phyloP scores from a whole-genome alignment of 352 stramenopile species.

The Salisapilia sapeloensis region DNA sequence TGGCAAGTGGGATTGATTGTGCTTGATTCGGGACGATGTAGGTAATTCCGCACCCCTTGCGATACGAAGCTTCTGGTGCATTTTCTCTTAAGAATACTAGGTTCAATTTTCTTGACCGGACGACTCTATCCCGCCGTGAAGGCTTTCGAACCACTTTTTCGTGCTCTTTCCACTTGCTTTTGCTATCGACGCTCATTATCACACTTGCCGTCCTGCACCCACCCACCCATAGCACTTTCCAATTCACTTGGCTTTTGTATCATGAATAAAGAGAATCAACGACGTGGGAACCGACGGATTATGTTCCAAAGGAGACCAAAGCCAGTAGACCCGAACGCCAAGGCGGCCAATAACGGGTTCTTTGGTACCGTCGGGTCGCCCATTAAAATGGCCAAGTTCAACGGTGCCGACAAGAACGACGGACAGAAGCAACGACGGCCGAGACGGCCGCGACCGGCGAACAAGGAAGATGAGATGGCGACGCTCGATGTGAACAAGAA shows the following conservation, averaged over 20 bases:
- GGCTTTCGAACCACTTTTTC: too few relatives aligned
- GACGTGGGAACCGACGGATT: conserved; percentile 23
- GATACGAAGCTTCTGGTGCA: too few relatives aligned
- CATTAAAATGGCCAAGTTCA: conserved; percentile 39
- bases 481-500: conserved; percentile 46
- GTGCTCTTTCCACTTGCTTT: too few relatives aligned
- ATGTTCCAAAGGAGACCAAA: conserved; percentile 36
- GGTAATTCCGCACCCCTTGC: too few relatives aligned
- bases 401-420: conserved; percentile 4
- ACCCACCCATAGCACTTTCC: too few relatives aligned
- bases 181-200: too few relatives aligned
- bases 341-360: conserved; percentile 28
- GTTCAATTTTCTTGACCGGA: too few relatives aligned
- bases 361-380: conserved; percentile 54
- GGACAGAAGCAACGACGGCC: conserved; percentile 1
- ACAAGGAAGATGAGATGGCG: conserved; percentile 9
- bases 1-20: too few relatives aligned
- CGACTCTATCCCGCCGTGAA: too few relatives aligned
- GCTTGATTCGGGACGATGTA: background rate
- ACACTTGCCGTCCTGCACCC: too few relatives aligned
- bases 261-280: conserved; percentile 37
- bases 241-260: background rate
- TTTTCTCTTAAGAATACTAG: too few relatives aligned
- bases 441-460: background rate
- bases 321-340: conserved; percentile 6